Evolutionary conservation across 2,329 filamentous ascomycete genomes (phyloP).

Genomic region (Cladosporium velox): DNA sequence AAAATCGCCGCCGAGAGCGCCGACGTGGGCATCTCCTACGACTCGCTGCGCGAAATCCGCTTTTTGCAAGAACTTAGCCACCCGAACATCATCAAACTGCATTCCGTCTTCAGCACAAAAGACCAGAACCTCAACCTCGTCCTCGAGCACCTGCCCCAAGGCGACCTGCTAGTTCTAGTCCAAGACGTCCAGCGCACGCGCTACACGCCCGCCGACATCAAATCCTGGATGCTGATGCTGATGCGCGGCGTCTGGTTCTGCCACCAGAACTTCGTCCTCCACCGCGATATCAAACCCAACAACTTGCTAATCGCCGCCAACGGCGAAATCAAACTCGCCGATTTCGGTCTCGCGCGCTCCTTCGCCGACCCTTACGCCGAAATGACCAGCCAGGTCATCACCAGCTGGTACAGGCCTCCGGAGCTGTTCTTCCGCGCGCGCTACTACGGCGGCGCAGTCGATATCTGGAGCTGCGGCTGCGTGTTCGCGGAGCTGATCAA

Average conservation of each 20-base stretch:
- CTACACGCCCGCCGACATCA: slow-evolving; percentile 88
- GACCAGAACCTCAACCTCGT: slow-evolving; percentile 96
- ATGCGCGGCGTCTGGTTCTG: slow-evolving; percentile 91
- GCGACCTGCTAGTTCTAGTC: slow-evolving; percentile 92
- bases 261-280: slow-evolving; percentile 89
- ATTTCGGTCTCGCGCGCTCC: slow-evolving; percentile 90
- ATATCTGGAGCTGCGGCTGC: slow-evolving; percentile 90
- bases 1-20: slow-evolving; percentile 82
- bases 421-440: slow-evolving; percentile 89
- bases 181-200: slow-evolving; percentile 75
- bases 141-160: slow-evolving; percentile 88
- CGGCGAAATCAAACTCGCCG: slow-evolving; percentile 90
- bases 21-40: slow-evolving; percentile 83
- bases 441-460: slow-evolving; percentile 87
- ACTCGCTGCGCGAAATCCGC: slow-evolving; percentile 93
- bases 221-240: slow-evolving; percentile 99
- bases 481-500: slow-evolving; percentile 91
- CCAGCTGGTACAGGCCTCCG: slow-evolving; percentile 92
- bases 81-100: slow-evolving; percentile 90
- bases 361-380: slow-evolving; percentile 82
- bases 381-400: slow-evolving; percentile 96
- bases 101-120: slow-evolving; percentile 92
- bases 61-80: slow-evolving; percentile 92
- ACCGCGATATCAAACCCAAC: slow-evolving; percentile 99
- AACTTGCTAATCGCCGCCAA: slow-evolving; percentile 93